Conservation (phyloP, 768 basidiomycete genomes). For the Dioszegia hungarica region DNA sequence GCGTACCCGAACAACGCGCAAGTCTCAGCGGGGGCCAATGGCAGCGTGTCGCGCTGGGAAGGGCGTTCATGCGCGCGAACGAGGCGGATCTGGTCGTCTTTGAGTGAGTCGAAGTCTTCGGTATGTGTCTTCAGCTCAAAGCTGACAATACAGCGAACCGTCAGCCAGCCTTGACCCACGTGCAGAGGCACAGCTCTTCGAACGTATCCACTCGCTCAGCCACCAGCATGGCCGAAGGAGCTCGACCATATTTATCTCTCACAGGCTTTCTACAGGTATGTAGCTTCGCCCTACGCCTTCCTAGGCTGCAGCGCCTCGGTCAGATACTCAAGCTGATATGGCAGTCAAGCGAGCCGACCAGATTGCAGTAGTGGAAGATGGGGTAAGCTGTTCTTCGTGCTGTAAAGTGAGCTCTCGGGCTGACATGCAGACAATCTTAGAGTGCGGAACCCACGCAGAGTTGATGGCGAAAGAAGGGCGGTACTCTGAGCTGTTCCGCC, state of each 20-base stretch:
- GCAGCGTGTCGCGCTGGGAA: constrained; percentile 64
- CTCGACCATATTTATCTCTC: constrained; percentile 40
- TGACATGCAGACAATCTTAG: constrained; percentile 25
- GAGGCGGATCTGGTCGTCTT: constrained; percentile 74
- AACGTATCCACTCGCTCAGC: constrained; percentile 38
- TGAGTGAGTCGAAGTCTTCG: constrained; percentile 53
- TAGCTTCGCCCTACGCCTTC: not conserved
- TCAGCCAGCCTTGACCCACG: constrained; percentile 42
- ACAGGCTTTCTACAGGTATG: constrained; percentile 36
- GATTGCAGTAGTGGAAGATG: constrained; percentile 34
- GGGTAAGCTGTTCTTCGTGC: constrained; percentile 16
- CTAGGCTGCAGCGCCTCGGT: too few species aligned
- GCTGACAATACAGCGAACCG: constrained; percentile 31
- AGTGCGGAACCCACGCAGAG: constrained; percentile 34
- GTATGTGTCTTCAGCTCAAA: not conserved
- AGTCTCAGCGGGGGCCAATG: constrained; percentile 75
- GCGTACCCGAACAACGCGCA: constrained; percentile 3
- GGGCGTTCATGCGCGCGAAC: constrained; percentile 77
- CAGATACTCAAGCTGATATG: not conserved
- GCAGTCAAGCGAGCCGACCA: constrained; percentile 29
- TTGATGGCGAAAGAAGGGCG: constrained; percentile 34
- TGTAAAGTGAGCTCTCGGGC: constrained; percentile 11
- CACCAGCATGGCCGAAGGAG: constrained; percentile 8
- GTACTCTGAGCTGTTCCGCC: constrained; percentile 38
- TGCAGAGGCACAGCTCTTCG: constrained; percentile 39